A percentile compares a stretch with the other conserved stretches of the same genome.
These are phyloP conservation scores for Cryptomeria japonica DNA, from an alignment of 75 land plant species.

Conservation along the genomic window DNA sequence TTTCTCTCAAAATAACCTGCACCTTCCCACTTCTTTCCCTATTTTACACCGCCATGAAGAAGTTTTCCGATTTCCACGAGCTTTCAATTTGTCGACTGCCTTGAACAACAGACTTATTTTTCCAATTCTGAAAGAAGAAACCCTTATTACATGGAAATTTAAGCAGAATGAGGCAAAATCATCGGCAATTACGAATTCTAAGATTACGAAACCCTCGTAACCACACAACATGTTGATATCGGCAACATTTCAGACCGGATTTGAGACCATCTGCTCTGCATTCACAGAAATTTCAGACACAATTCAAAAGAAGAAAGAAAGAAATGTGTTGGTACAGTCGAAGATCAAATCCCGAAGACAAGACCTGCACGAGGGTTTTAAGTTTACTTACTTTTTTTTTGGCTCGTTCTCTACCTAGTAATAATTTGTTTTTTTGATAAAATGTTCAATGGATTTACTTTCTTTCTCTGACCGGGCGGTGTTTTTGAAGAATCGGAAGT, in stretches of 20 bases:
- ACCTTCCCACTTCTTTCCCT: not conserved
- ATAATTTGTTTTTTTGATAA: not conserved
- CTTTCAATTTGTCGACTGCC: not conserved
- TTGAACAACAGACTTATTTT: not conserved
- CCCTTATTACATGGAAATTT: not conserved
- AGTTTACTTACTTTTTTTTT: not conserved
- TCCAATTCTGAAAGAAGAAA: not conserved
- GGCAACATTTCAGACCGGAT: not conserved
- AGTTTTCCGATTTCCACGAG: not conserved
- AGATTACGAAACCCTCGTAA: not conserved
- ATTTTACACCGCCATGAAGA: not conserved
- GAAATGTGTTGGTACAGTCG: not conserved
- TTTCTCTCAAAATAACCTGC: not conserved
- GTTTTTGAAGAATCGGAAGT: too few species aligned
- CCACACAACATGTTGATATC: not conserved
- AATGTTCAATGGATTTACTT: not conserved
- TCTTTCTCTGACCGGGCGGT: not conserved
- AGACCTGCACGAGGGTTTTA: not conserved
- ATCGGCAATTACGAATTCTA: not conserved
- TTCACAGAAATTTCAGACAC: not conserved
- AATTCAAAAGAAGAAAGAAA: not conserved
- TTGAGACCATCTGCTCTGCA: not conserved
- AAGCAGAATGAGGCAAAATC: not conserved
- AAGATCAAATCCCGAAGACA: not conserved
- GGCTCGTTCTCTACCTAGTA: too few species aligned